Evolutionary conservation across 2,329 filamentous ascomycete genomes (phyloP).

Genomic region (Tolypocladium sp.): DNA sequence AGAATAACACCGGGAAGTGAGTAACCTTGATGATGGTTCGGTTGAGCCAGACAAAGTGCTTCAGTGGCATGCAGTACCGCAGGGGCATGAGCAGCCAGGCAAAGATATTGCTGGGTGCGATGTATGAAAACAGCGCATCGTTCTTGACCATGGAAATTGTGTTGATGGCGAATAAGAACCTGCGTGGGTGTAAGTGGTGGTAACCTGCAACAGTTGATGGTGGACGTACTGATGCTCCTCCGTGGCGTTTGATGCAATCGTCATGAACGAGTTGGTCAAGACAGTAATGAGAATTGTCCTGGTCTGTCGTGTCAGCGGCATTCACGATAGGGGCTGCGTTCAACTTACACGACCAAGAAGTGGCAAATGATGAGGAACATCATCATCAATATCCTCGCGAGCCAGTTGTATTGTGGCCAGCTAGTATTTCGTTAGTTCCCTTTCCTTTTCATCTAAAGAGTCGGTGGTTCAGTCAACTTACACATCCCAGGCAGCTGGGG

Average conservation of each 20-base stretch:
- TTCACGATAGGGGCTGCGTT: not conserved
- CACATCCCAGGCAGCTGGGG: conserved; percentile 90
- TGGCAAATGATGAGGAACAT: conserved; percentile 91
- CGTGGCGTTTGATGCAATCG: conserved; percentile 84
- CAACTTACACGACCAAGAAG: conserved; percentile 70
- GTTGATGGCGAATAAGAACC: conserved; percentile 89
- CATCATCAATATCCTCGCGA: conserved; percentile 68
- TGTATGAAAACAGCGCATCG: conserved; percentile 90
- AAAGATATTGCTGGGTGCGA: conserved; percentile 84
- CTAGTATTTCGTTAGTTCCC: conserved; percentile 19
- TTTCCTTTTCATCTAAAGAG: not conserved
- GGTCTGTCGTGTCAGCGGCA: not conserved
- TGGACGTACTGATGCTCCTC: conserved; percentile 66
- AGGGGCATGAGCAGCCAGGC: conserved; percentile 83
- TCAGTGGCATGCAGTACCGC: conserved; percentile 70
- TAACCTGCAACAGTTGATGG: rapidly evolving
- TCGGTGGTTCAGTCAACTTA: conserved; percentile 23
- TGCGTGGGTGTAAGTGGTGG: conserved; percentile 15
- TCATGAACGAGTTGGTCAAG: conserved; percentile 94
- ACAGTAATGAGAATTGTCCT: conserved; percentile 88
- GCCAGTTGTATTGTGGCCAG: conserved; percentile 65
- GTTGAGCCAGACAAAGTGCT: conserved; percentile 76
- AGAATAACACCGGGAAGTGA: conserved; percentile 78
- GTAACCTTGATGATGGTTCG: conserved; percentile 86
- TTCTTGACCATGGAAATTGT: conserved; percentile 98